Conservation (phyloP, 768 basidiomycete genomes). For the Xerocomellus amylosporus region DNA sequence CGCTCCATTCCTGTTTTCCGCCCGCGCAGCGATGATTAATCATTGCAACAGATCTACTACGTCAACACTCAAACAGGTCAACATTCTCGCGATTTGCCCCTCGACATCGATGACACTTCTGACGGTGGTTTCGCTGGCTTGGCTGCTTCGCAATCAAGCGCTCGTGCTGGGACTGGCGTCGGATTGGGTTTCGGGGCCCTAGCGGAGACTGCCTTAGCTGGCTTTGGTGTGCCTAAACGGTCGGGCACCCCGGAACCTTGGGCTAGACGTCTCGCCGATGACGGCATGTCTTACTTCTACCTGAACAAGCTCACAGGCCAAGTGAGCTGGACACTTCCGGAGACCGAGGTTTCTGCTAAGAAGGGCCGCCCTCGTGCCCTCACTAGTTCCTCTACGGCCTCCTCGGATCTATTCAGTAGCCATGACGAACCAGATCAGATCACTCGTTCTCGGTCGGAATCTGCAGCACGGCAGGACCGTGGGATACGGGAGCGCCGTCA, state of each 20-base stretch:
- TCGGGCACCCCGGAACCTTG: conserved; percentile 77
- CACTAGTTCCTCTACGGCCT: conserved; percentile 35
- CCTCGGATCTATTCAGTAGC: conserved; percentile 25
- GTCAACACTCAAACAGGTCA: conserved; percentile 87
- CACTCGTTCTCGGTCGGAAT: conserved; percentile 35
- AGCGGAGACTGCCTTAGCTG: conserved; percentile 40
- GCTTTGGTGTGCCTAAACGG: conserved; percentile 59
- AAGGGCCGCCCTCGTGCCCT: conserved; percentile 34
- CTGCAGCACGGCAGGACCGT: conserved; percentile 31
- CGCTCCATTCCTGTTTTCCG: not conserved
- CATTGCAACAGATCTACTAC: conserved; percentile 78
- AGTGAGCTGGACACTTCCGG: conserved; percentile 68
- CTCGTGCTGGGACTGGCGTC: conserved; percentile 53
- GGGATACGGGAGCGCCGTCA: conserved; percentile 28
- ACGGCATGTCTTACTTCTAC: conserved; percentile 79
- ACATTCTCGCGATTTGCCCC: conserved; percentile 80
- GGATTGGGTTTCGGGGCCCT: conserved; percentile 46
- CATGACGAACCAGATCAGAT: conserved; percentile 24
- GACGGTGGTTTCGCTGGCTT: conserved; percentile 63
- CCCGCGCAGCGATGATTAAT: not conserved
- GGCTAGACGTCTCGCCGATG: conserved; percentile 76
- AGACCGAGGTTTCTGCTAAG: conserved; percentile 30
- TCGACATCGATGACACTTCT: conserved; percentile 62
- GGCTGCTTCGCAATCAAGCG: conserved; percentile 50
- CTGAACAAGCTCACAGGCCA: conserved; percentile 67